Base-by-base conservation (phyloP, 2,329 filamentous ascomycete species). In the Fonsecaea multimorphosa region DNA sequence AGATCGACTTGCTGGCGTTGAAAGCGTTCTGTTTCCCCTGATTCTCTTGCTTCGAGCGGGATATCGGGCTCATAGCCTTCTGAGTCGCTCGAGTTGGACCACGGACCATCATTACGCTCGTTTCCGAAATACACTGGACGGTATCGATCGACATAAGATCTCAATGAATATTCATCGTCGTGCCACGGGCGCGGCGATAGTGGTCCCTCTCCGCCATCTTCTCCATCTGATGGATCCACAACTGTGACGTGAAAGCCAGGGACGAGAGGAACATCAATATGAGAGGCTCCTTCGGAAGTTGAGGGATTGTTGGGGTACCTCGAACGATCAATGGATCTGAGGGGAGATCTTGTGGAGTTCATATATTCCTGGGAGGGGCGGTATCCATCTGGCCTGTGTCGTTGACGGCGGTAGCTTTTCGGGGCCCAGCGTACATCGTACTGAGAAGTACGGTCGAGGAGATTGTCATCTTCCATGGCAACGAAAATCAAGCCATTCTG, bases 401-500 rank as follows among this genome's bases (percentile, higher is more conserved):
- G 75, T 55, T 75, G 74, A 57, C 72, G 68, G 58, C 74, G 72
- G 59, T 72, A 73, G 36, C 70, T 72, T n/a, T 70, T 71, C 53
- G 73, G 73, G 19, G 81, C 77, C 72, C 90, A 92, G 71, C 89
- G 86, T 29, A 94, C 89, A 70, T 91, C 87, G 75, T 94, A 94
- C 66, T 88, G 85, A 6, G 90, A 85, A 11, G 92, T 95, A 64
- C 89, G 85, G 22, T 83, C 85, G 51, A 95, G 79, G 1, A 95
- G 81, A 66, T 95, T 89, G 71, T 96, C 88, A 40, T 89, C 86
- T 46, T 88, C 86, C 93, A 97, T 97, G 53, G 91, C 87, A 31
- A 98, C 85, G 74, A 97, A 97, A 0, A 98, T 86, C 85, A 97
- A 89, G 52, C 95, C 94, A 83, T 96, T 91, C 78, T 94, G 89